Evolutionary conservation across 805 yeast genomes (phyloP), one percentile per base, ranked within the genome.

Genomic region (Yarrowia sp.): DNA sequence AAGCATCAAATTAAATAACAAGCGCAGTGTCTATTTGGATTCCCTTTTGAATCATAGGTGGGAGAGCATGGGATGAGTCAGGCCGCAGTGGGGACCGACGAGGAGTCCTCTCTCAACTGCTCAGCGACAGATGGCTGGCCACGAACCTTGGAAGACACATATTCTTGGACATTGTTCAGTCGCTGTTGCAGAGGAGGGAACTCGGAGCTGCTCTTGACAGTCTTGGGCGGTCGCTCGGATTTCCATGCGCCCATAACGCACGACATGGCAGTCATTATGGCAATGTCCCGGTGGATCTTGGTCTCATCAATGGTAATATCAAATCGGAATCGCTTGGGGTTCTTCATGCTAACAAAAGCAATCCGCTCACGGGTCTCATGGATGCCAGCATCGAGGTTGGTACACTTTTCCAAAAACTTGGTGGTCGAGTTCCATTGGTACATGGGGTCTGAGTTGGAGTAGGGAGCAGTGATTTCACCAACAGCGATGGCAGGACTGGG

Each of bases 101-200:
- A n/a, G 14, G 50, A 7, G 13, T 33, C 64, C 33, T 58, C 64
- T 2, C 40, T 15, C 40, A 43, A 9, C 39, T 58, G 64, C 40
- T 58, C 50, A 34, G 64, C 40, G 50, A 58, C 9, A 9, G 49
- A 42, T 3, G 64, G 50, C 33, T 58, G 64, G 12, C 64, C 64
- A 58, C 64, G 64, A 33, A 58, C 50, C 50, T 43, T 58, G 64
- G 64, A 58, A 17, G 64, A 58, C 64, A 58, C 64, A 58, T 43
- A 58, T 40, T 58, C 64, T 24, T 58, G 64, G 50, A 58, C 64
- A 17, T 43, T 24, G 20, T 42, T 58, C 42, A 58, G 19, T 58
- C 64, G 49, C 50, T 58, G 64, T 13, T 58, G 64, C 40, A 58
- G 40, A 33, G 64, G 64, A 10, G 36, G 20, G 40, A 43, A 58